These are phyloP conservation scores for Penicillium sumatraense DNA, from an alignment of 2,329 filamentous ascomycete species.

Conservation along the genomic window DNA sequence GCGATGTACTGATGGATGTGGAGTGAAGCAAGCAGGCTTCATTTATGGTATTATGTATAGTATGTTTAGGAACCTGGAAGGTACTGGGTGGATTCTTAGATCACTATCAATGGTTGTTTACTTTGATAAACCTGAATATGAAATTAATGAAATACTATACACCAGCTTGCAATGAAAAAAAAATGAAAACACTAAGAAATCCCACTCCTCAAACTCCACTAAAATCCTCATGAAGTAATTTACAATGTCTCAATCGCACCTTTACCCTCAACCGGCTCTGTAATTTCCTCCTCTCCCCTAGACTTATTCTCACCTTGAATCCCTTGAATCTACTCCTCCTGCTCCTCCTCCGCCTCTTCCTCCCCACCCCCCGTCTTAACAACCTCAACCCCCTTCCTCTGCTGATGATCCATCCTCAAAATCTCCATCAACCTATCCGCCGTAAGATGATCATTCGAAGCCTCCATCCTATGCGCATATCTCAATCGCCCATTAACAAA, in stretches of 20 bases:
- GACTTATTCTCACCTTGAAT: too few relatives aligned
- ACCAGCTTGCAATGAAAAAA: not conserved
- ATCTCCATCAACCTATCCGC: slow-evolving; percentile 18
- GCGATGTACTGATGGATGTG: slow-evolving; percentile 49
- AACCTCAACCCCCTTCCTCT: not conserved
- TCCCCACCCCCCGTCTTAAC: not conserved
- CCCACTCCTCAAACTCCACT: too few relatives aligned
- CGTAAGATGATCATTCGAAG: slow-evolving; percentile 21
- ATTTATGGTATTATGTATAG: not conserved
- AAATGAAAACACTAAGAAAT: not conserved
- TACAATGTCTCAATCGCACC: too few relatives aligned
- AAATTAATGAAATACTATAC: not conserved
- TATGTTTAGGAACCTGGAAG: not conserved
- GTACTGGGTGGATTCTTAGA: not conserved
- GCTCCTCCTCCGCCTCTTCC: not conserved
- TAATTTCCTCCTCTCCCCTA: too few relatives aligned
- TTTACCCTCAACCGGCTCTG: too few relatives aligned
- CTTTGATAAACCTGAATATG: not conserved
- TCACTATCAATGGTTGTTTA: not conserved
- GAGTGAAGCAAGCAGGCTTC: slow-evolving; percentile 25
- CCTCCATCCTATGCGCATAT: slow-evolving; percentile 25
- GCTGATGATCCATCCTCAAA: slow-evolving; percentile 6
- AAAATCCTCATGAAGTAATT: too few relatives aligned
- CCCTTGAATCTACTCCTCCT: not conserved
- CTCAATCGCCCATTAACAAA: slow-evolving; percentile 20